phyloP scores from a whole-genome alignment of 2,329 filamentous ascomycete genomes.

The Pseudogymnoascus sp. region DNA sequence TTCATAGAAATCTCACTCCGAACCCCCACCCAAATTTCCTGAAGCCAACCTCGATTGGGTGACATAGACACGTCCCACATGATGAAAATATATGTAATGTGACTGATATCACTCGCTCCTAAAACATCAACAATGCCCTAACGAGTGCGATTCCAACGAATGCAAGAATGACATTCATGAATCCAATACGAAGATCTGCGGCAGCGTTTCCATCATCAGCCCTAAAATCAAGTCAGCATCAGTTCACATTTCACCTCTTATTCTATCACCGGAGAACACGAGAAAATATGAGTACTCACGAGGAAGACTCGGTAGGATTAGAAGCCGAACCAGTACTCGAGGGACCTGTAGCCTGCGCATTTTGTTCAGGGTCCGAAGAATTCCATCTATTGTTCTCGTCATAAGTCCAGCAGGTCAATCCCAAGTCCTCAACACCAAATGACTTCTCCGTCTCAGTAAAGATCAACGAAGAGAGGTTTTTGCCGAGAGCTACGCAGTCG shows the following conservation, averaged over 20 bases:
- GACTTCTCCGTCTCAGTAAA: constrained; percentile 9
- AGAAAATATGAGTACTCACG: not conserved
- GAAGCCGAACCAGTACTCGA: not conserved
- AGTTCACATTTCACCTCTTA: not conserved
- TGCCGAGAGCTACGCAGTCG: constrained; percentile 12
- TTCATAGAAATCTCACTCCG: too few relatives aligned
- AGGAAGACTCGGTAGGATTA: not conserved
- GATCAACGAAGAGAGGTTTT: constrained; percentile 9
- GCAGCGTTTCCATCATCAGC: not conserved
- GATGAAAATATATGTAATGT: too few relatives aligned
- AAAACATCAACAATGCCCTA: not conserved
- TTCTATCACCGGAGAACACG: not conserved
- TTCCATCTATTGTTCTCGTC: constrained; percentile 10
- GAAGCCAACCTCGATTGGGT: too few relatives aligned
- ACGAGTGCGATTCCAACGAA: not conserved
- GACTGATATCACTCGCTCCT: too few relatives aligned
- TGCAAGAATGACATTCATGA: not conserved
- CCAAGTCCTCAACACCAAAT: not conserved
- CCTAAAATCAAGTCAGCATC: not conserved
- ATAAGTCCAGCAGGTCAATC: constrained; percentile 11
- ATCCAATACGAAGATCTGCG: not conserved
- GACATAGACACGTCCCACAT: too few relatives aligned
- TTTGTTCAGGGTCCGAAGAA: constrained; percentile 8
- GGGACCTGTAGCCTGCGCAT: not conserved
- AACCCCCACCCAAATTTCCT: too few relatives aligned